Base-by-base conservation (phyloP, 768 basidiomycete species). In the Pleurotus tuoliensis region DNA sequence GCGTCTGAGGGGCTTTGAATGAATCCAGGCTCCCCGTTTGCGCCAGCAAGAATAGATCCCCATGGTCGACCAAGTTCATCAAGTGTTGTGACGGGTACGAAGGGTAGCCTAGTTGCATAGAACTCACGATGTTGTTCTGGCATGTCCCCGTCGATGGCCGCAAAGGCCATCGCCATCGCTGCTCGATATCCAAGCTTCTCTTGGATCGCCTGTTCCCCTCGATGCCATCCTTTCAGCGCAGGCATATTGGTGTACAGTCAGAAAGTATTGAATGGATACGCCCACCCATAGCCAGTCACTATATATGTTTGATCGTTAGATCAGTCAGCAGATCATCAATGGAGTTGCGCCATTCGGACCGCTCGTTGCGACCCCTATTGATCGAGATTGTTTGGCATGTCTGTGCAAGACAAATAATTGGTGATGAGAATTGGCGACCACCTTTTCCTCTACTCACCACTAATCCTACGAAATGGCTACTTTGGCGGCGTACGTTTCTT, bases 401-500 rank as follows among this genome's bases (percentile, higher is more conserved):
- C n/a, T 44, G 8, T 44, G 41, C 41, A 16, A 16, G 41, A 44
- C 41, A 44, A 44, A 44, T 44, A 44, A 3, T 11, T 11, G 11
- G n/a, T 15, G 6, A 44, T 11, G 41, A 44, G 41, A 44, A 16
- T 30, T 34, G 18, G 49, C 16, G 49, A 8, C 27, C 51, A 20
- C 20, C 38, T 39, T 53, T 20, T 20, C 25, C 41, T 53, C 6
- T 24, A 40, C 51, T 16, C 9, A 41, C 38, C 51, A 18, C 51
- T 53, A 37, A 43, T 53, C 51, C 39, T 39, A 30, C 39, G 20
- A 22, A 6, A 68, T 79, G 77, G 74, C 76, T 55, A 64, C 84
- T 62, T 80, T 94, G 54, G 87, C 91, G 68, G 82, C 84, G 91
- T 92, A 69, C 67, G 89, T 83, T 15, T 50, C 30, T 20, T 24